Percentiles rank a stretch among this genome's conserved stretches.
These are phyloP conservation scores for Diacronema lutheri DNA, from an alignment of 78 protist species.

Conservation along the genomic window DNA sequence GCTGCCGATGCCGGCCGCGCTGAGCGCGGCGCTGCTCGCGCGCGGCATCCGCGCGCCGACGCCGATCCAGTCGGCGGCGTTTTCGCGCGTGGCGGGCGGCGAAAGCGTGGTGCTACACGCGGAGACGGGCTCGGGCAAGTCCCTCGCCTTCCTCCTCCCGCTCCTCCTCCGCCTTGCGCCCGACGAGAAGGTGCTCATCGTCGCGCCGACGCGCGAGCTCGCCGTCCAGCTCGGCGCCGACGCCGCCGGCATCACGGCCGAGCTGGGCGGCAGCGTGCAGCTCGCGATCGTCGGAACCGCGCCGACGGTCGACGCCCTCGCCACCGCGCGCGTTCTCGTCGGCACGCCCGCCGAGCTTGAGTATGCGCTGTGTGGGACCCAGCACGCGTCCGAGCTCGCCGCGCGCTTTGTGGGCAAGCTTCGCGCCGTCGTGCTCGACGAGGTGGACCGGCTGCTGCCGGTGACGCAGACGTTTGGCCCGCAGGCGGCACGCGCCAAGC, in stretches of 20 bases:
- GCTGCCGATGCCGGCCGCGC: neutral
- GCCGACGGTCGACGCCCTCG: neutral
- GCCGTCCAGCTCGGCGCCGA: neutral
- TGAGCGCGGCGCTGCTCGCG: neutral
- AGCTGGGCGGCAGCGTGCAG: neutral
- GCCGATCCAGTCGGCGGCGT: neutral
- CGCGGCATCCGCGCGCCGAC: neutral
- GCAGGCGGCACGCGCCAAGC: neutral
- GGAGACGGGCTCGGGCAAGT: neutral
- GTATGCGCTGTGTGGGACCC: neutral
- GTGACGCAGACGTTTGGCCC: neutral
- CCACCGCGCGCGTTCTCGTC: neutral
- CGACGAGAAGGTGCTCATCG: neutral
- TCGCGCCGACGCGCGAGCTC: neutral
- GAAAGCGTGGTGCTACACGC: conserved; percentile 1
- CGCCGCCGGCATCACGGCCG: neutral
- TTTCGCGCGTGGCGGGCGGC: neutral
- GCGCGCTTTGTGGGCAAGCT: neutral
- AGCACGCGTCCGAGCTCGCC: neutral
- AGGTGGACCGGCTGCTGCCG: conserved; percentile 1
- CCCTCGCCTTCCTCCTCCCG: conserved; percentile 4
- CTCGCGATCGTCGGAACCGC: neutral
- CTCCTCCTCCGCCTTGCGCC: neutral
- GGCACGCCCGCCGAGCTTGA: neutral
- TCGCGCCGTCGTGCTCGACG: neutral